Conservation (phyloP, 768 basidiomycete genomes). For the Pulveroboletus sp. region DNA sequence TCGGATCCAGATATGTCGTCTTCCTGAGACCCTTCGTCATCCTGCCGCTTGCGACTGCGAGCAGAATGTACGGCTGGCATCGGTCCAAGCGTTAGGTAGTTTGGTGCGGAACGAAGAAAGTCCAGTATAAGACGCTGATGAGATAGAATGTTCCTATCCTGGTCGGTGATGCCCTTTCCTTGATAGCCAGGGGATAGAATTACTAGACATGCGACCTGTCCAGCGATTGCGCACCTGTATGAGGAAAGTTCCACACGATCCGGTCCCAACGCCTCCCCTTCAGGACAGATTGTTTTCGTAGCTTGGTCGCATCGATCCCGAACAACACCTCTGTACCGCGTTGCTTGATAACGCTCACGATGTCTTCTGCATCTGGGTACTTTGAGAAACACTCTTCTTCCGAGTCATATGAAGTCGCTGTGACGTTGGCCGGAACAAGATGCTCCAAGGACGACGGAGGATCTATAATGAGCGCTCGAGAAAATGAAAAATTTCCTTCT, state of each 20-base stretch:
- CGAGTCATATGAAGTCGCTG: conserved; percentile 83
- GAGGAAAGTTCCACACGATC: conserved; percentile 95
- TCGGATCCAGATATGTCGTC: conserved; percentile 15
- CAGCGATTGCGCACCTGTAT: conserved; percentile 63
- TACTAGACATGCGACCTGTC: neutral
- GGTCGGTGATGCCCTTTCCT: conserved; percentile 90
- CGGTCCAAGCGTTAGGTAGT: conserved; percentile 54
- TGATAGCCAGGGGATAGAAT: conserved; percentile 4
- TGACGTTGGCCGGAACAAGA: conserved; percentile 62
- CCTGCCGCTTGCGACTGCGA: conserved; percentile 42
- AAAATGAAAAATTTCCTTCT: conserved; percentile 94
- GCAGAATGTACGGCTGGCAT: conserved; percentile 39
- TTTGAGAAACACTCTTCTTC: conserved; percentile 74
- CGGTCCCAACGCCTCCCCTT: conserved; percentile 68
- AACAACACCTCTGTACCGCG: conserved; percentile 73
- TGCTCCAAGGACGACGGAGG: conserved; percentile 43
- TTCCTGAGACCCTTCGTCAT: conserved; percentile 38
- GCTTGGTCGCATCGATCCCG: conserved; percentile 74
- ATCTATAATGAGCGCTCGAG: conserved; percentile 60
- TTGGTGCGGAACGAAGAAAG: conserved; percentile 71
- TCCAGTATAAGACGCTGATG: conserved; percentile 82
- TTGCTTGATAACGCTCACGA: conserved; percentile 49
- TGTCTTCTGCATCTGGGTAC: conserved; percentile 68
- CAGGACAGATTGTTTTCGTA: conserved; percentile 55
- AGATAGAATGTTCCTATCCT: conserved; percentile 85